A percentile compares a stretch with the other conserved stretches of the same genome.
Conservation (phyloP, 768 basidiomycete species). For the Auriscalpium vulgare region DNA sequence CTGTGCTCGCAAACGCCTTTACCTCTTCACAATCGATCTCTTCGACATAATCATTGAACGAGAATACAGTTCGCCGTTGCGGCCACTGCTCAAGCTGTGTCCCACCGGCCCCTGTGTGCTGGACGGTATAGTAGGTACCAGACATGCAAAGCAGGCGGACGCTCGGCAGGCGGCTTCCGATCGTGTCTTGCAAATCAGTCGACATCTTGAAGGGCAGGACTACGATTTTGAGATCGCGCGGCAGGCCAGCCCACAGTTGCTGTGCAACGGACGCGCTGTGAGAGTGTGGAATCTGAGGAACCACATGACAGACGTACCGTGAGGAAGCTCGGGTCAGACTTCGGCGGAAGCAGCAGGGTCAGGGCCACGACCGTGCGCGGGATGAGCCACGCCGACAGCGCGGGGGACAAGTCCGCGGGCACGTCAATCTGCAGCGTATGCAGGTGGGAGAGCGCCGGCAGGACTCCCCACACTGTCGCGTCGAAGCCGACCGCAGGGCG, state of each 20-base stretch:
- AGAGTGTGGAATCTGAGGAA: too few species aligned
- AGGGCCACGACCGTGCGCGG: slow-evolving; percentile 41
- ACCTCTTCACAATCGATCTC: neutral
- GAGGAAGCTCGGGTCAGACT: slow-evolving; percentile 27
- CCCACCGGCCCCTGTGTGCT: neutral
- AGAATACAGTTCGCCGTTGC: neutral
- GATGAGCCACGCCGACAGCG: slow-evolving; percentile 64
- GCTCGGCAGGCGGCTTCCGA: neutral
- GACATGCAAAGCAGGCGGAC: neutral
- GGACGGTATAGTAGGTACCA: neutral
- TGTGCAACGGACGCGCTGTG: neutral
- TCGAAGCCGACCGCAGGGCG: slow-evolving; percentile 56
- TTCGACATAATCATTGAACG: neutral
- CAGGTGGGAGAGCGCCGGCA: slow-evolving; percentile 48
- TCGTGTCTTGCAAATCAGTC: neutral
- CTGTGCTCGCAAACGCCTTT: neutral
- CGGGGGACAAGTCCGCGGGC: slow-evolving; percentile 53
- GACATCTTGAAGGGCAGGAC: neutral
- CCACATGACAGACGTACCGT: neutral
- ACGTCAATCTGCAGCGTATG: slow-evolving; percentile 53
- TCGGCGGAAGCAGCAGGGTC: slow-evolving; percentile 32
- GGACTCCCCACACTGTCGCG: slow-evolving; percentile 62
- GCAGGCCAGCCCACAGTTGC: slow-evolving; percentile 1
- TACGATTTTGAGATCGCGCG: neutral
- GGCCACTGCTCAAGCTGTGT: neutral